A percentile compares a stretch with the other conserved stretches of the same genome.
These are phyloP conservation scores for Salvia sclarea DNA, from an alignment of 305 asterid genomes.

Conservation along the genomic window DNA sequence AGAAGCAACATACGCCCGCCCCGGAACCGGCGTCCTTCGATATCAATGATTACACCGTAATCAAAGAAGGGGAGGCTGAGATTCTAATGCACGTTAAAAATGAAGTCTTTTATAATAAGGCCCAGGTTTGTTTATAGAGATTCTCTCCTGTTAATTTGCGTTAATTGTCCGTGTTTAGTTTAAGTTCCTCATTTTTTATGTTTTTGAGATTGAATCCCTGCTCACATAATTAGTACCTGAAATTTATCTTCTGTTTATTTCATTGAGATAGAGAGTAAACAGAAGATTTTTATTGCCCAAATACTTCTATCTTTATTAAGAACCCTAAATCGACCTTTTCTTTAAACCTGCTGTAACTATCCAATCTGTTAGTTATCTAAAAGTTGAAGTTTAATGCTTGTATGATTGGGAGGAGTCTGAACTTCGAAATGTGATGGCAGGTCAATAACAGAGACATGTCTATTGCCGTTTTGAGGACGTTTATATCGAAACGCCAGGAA, in stretches of 20 bases:
- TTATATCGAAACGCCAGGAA: slow-evolving; percentile 59
- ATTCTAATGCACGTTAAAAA: slow-evolving; percentile 86
- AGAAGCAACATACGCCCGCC: slow-evolving; percentile 31
- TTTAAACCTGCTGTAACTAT: neutral
- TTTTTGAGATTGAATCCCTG: neutral
- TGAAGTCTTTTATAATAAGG: slow-evolving; percentile 82
- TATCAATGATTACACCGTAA: slow-evolving; percentile 60
- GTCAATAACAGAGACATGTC: slow-evolving; percentile 97
- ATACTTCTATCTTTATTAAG: neutral
- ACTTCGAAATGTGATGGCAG: slow-evolving; percentile 44
- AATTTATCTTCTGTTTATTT: neutral
- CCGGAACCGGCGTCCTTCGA: slow-evolving; percentile 47
- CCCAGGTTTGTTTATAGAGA: slow-evolving; percentile 69
- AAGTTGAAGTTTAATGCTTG: slow-evolving; percentile 10
- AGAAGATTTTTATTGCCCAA: neutral
- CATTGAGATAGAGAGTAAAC: neutral
- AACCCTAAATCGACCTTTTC: neutral
- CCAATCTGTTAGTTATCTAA: slow-evolving; percentile 4
- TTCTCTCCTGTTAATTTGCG: neutral
- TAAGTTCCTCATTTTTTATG: neutral
- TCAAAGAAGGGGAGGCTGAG: slow-evolving; percentile 96
- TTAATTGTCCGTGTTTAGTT: slow-evolving; percentile 3
- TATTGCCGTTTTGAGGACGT: slow-evolving; percentile 86
- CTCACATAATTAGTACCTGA: neutral
- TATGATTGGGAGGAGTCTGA: slow-evolving; percentile 25